phyloP scores from a whole-genome alignment of 1,284 basidiomycete species.

The Leccinum griseonigrum region DNA sequence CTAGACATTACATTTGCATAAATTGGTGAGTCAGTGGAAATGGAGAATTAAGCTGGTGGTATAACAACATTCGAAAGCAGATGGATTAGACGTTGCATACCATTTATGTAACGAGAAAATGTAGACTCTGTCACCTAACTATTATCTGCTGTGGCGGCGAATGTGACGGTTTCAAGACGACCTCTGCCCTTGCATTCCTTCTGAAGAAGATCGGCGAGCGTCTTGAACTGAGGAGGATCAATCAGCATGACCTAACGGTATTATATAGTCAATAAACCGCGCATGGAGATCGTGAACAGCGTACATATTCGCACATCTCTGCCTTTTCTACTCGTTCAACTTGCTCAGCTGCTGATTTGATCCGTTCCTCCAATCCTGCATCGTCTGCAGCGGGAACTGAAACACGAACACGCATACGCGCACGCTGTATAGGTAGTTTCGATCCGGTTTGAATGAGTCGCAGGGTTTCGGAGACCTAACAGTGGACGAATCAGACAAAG shows the following conservation, averaged over 20 bases:
- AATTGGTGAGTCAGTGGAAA: background rate
- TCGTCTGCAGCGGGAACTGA: conserved; percentile 76
- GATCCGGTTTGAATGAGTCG: conserved; percentile 77
- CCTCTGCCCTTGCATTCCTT: conserved; percentile 87
- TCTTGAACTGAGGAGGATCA: conserved; percentile 88
- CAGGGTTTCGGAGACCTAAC: conserved; percentile 88
- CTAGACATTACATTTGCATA: conserved; percentile 2
- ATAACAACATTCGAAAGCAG: background rate
- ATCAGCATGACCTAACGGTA: conserved; percentile 77
- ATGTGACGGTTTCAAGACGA: conserved; percentile 79
- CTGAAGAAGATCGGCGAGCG: conserved; percentile 87
- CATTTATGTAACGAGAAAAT: background rate
- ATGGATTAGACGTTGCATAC: background rate
- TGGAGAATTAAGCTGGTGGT: background rate
- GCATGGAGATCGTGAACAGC: conserved; percentile 30
- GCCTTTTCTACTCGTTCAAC: conserved; percentile 83
- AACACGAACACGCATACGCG: conserved; percentile 89
- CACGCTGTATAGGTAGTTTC: conserved; percentile 88
- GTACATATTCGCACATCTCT: conserved; percentile 87
- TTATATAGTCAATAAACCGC: conserved; percentile 6
- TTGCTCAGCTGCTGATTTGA: conserved; percentile 74
- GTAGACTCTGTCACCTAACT: conserved; percentile 10
- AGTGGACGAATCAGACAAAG: background rate
- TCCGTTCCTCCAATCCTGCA: conserved; percentile 69
- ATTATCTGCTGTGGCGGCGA: conserved; percentile 59